Base-by-base conservation (phyloP, 176 grass and related monocot genomes). In the Thinopyrum elongatum region DNA sequence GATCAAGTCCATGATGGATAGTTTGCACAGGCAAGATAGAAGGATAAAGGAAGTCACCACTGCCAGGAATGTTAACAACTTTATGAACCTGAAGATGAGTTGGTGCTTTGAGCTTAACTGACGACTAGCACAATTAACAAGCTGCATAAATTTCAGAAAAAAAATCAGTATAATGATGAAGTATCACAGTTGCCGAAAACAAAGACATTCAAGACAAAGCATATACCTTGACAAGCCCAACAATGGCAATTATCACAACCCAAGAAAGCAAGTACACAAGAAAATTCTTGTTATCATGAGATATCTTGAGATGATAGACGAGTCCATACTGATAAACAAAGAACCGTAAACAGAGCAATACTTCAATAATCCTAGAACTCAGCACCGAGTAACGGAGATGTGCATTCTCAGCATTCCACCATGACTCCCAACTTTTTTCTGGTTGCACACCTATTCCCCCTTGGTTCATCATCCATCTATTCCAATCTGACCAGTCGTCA, bases 311-410 rank as follows among this genome's bases (percentile, higher is more conserved):
- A 80, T 98, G 96, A 78, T 98, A 98, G 46, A 95, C 96, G 27
- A 95, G 93, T 28, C 96, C 96, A 82, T 95, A 98, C 36, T 98
- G 96, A 81, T 98, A 98, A 49, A 98, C 94, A 84, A 98, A 98
- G 74, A 98, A 98, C 8, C 92, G 87, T 28, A 94, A 88, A 8
- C 91, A 98, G 14, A 98, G 82, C 68, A 95, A 53, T 60, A 94
- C 88, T 90, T 98, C 93, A 74, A 98, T 81, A 82, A 98, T 84
- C 58, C 89, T 91, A 72, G 96, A 98, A 84, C 85, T 90, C 64
- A 92, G 63, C 36, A 87, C 93, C 7, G 96, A 95, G 77, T 98
- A 68, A 65, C 87, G 58, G 23, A 98, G 86, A 94, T 95, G 96
- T 74, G 86, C 86, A 90, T 98, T 91, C 78, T 98, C 93, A 8